phyloP scores from a whole-genome alignment of 345 rosid species.

The Luvunga scandens region DNA sequence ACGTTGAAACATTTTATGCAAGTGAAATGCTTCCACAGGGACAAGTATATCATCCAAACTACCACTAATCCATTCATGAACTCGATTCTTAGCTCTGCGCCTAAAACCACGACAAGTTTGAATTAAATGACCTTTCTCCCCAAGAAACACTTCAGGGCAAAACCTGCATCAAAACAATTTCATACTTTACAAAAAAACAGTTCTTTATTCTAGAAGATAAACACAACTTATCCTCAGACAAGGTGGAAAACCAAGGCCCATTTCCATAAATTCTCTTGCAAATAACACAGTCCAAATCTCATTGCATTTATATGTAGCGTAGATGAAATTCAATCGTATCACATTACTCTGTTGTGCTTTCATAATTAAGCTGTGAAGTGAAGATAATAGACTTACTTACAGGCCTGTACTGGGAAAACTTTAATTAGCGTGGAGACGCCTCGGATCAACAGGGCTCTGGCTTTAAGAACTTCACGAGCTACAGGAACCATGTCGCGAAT shows the following conservation, averaged over 20 bases:
- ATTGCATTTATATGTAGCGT: background rate
- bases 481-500: constrained; percentile 55
- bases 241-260: background rate
- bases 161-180: constrained; percentile 45
- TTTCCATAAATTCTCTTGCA: background rate
- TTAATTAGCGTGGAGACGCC: constrained; percentile 60
- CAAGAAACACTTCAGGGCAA: constrained; percentile 76
- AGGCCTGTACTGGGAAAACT: constrained; percentile 52
- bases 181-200: background rate
- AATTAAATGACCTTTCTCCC: constrained; percentile 83
- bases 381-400: constrained; percentile 55
- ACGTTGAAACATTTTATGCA: constrained; percentile 53
- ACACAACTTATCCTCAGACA: background rate
- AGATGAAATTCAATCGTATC: background rate
- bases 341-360: background rate
- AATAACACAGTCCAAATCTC: background rate
- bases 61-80: constrained; percentile 84
- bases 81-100: constrained; percentile 52
- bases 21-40: constrained; percentile 67
- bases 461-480: constrained; percentile 60
- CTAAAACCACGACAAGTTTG: constrained; percentile 70
- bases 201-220: background rate
- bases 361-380: background rate
- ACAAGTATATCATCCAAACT: constrained; percentile 64
- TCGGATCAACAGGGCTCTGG: constrained; percentile 48